phyloP scores from a whole-genome alignment of 225 moss, liverwort and hornwort genomes.

The Sphagnum contortum region DNA sequence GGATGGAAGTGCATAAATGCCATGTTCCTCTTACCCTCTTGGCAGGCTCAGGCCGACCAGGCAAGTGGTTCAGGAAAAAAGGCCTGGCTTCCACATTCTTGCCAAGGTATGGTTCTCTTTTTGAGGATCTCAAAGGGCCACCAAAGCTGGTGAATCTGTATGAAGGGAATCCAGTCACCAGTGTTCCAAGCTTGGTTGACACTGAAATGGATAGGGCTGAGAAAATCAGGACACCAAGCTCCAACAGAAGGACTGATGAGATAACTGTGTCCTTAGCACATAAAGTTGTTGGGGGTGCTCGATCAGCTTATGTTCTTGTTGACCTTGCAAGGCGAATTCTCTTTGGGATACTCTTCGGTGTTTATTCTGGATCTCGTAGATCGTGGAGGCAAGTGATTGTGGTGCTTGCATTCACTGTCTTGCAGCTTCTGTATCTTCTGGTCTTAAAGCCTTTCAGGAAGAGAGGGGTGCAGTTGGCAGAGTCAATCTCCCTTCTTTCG shows the following conservation, averaged over 20 bases:
- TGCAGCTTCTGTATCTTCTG: conserved; percentile 61
- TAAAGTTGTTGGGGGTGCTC: conserved; percentile 50
- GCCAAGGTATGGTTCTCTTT: conserved; percentile 64
- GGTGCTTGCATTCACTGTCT: conserved; percentile 33
- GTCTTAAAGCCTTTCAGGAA: conserved; percentile 61
- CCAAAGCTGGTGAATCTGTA: conserved; percentile 53
- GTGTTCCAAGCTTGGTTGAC: conserved; percentile 39
- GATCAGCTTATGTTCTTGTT: conserved; percentile 59
- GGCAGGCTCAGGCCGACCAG: conserved; percentile 49
- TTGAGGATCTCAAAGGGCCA: conserved; percentile 85
- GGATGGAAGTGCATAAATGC: conserved; percentile 18
- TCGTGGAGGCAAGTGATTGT: conserved; percentile 79
- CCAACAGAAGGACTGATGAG: conserved; percentile 50
- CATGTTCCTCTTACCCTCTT: conserved; percentile 30
- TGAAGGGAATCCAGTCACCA: conserved; percentile 16
- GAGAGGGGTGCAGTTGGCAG: conserved; percentile 73
- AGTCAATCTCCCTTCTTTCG: conserved; percentile 66
- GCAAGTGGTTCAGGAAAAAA: conserved; percentile 69
- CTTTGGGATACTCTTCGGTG: conserved; percentile 69
- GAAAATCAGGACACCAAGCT: conserved; percentile 39
- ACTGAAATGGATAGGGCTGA: conserved; percentile 46
- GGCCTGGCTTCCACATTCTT: conserved; percentile 53
- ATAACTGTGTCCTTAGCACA: conserved; percentile 36
- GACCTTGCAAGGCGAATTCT: conserved; percentile 67
- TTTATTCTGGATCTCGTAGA: conserved; percentile 47